Conservation (phyloP, 352 stramenopile genomes). For the Phytophthora hibernalis region DNA sequence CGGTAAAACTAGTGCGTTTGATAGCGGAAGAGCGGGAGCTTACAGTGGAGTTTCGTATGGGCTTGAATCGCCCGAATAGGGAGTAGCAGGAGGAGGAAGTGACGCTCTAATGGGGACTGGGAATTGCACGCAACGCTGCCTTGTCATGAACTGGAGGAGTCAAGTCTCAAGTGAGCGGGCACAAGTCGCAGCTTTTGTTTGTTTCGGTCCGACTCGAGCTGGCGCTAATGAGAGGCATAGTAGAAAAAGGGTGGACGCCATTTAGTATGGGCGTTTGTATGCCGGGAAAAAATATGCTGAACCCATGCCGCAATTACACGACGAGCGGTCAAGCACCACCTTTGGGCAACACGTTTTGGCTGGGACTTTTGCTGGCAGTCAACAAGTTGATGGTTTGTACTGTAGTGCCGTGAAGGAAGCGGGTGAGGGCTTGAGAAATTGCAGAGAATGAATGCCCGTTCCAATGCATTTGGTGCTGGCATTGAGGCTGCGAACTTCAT, state of each 20-base stretch:
- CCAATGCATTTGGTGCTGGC: no score
- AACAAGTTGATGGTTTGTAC: not conserved
- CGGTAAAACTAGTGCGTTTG: no score
- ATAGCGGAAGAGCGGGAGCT: slow-evolving; percentile 12
- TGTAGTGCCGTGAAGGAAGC: no score
- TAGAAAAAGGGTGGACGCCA: slow-evolving; percentile 1
- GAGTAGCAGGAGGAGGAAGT: not conserved
- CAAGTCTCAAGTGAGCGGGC: slow-evolving; percentile 13
- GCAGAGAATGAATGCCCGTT: no score
- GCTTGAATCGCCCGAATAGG: slow-evolving; percentile 1
- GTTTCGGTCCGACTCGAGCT: slow-evolving; percentile 11
- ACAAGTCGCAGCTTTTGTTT: slow-evolving; percentile 34
- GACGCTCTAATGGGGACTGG: not conserved
- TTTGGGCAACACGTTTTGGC: not conserved
- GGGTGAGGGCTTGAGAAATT: no score
- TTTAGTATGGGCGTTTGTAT: slow-evolving; percentile 10
- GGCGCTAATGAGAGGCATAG: slow-evolving; percentile 31
- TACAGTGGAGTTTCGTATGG: not conserved
- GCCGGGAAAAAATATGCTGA: not conserved
- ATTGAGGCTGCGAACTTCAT: no score
- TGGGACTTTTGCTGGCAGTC: slow-evolving; percentile 7
- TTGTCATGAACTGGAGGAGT: slow-evolving; percentile 17
- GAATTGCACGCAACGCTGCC: slow-evolving; percentile 25
- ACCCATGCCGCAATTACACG: not conserved
- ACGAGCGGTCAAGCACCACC: not conserved